Evolutionary conservation across 2,329 filamentous ascomycete genomes (phyloP), one percentile per base, ranked within the genome.

Genomic region (Penicillium sp.): DNA sequence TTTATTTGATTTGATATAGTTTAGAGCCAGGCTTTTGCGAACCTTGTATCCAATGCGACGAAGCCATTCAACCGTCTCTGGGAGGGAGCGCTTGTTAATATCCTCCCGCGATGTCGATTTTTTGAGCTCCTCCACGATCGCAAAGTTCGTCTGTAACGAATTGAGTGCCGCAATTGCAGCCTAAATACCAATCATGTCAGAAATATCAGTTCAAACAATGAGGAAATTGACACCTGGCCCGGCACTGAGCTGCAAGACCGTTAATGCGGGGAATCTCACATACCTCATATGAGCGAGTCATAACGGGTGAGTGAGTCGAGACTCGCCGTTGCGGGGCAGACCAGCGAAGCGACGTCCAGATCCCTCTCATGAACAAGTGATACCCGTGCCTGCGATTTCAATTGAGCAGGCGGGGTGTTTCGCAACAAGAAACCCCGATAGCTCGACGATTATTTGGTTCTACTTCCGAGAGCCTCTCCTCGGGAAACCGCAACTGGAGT

Each of bases 1-100:
- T n/a, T 41, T 9, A 27, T 19, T 16, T 4, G 14, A 9, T 19
- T 16, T 6, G 14, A n/a, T 13, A 27, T 9, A 24, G 31, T 35
- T 19, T 18, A 18, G 19, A 6, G 7, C 9, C 35, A 16, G 13
- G 16, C 49, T 1, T 9, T 43, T 68, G 66, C 83, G 77, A 79
- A 89, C 87, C 76, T 88, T 78, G 76, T 96, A 91, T 50, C 91
- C 91, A 55, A 91, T 87, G 61, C 89, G 89, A 47, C 78, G 80
- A 64, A 91, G 86, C 89, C 90, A 96, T 66, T 87, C 84, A 31
- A 88, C 79, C 84, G 95, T 94, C 73, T 96, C 91, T 0, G 91
- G 90, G 51, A 96, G 87, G 6, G 92, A 90, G 55, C 81, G 82
- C 50, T 87, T 82, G 70, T 96, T 96, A 78, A 90, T 87, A 31